Base-by-base conservation (phyloP, 371 early-diverging fungal genomes). In the Mortierella sp. region DNA sequence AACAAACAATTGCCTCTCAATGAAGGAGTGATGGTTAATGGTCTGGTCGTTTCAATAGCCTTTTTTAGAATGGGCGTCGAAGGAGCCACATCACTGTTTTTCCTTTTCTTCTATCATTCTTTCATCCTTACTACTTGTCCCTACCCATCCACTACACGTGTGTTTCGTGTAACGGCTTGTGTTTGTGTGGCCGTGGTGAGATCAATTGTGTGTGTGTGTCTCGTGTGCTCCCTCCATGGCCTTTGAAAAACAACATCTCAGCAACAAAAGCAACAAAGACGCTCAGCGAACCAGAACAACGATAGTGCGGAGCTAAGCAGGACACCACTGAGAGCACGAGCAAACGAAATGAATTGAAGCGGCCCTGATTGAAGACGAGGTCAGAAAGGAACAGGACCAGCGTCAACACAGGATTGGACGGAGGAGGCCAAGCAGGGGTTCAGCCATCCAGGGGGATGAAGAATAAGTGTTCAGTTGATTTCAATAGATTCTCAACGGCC, bases 151-250 rank as follows among this genome's bases (percentile, higher is more conserved):
- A 38, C 63, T 68, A 68, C 68, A 42, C 68, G 68, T 68, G 68
- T 2, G 42, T 68, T 42, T 68, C 21, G 68, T 68, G 68, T 68
- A 68, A 68, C 42, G 68, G 44, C 68, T 68, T 63, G 63, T 63
- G 63, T 31, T 71, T 71, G 45, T 8, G 28, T 47, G 71, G 28
- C 16, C n/a, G 8, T 47, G 16, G 26, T 1, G 14, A 26, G 14
- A 26, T 63, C 21, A 31, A 63, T 63, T 31, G 31, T 63, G 48
- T 28, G 31, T 31, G 48, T 28, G 48, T 38, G 42, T 38, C 3
- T 44, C 72, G 72, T 71, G 47, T n/a, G 47, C 47, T 71, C 2
- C 7, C 28, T 71, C 26, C 44, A 11, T 68, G n/a, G n/a, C 24
- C 24, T 28, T 21, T 45, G 44, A 28, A 13, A 3, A 21, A 28